Base-by-base conservation (phyloP, 768 basidiomycete species). In the Pholiota molesta region DNA sequence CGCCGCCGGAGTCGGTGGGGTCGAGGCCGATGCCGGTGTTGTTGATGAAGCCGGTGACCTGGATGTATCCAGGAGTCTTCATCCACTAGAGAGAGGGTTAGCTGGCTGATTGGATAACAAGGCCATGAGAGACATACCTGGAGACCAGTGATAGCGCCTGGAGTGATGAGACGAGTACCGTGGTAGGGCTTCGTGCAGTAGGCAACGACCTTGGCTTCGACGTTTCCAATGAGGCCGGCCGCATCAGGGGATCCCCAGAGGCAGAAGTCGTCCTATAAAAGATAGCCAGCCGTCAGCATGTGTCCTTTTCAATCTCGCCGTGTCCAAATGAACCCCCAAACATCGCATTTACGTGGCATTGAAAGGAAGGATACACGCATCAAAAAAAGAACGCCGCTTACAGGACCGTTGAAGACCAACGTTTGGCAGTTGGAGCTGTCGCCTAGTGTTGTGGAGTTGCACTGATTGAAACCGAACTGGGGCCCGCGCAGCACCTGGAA, bases 121-220 rank as follows among this genome's bases (percentile, higher is more conserved):
- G 2, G 26, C 2, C 4, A 26, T 2, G 26, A 31, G 1, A 31
- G 5, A 31, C 62, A 7, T 70, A 83, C 78, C 75, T 92, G 90
- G 0, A 89, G 79, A 53, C 88, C 90, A 3, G 72, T 72, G 33
- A 92, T 74, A 31, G 88, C 79, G 37, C 86, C 87, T 0, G 69
- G 71, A 21, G 88, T 88, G 33, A 93, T 90, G 60, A 87, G 69
- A 64, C 92, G 87, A 2, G 89, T 85, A 3, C 92, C 92, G 55
- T 81, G 83, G n/a, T 83, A 84, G 1, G 80, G 80, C 71, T 88
- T 85, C 13, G 85, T 85, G 75, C 90, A 94, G 81, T 84, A 94
- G 0, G 90, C 84, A 5, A 93, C 90, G 66, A 84, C 86, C 67
- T 85, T 76, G 39, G 81, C 86, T 70, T 93, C 92, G 0, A 83